Evolutionary conservation across 2,329 filamentous ascomycete species (phyloP), one percentile per base, ranked within the genome.

Genomic region (Phoma sp.): DNA sequence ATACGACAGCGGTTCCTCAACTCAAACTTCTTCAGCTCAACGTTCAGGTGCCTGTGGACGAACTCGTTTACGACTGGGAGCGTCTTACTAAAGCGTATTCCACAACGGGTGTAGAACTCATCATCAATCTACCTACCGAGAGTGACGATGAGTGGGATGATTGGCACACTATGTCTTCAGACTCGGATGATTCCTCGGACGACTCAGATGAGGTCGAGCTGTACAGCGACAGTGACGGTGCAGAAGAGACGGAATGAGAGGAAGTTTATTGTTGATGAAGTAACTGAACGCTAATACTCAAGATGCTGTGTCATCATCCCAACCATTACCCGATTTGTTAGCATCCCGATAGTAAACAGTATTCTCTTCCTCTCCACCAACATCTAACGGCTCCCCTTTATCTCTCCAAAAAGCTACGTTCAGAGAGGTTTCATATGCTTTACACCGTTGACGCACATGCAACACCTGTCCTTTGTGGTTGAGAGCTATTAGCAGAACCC

Each of bases 201-300:
- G 56, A 60, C 3, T 66, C 63, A 3, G 56, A 61, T 38, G 61
- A 64, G 14, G 52, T 61, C 15, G 49, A 61, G 21, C 29, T 64
- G 28, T 64, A 62, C 17, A 54, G 59, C 12, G 33, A 38, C 7
- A 42, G 56, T 23, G 34, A 32, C 15, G 30, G 33, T 23, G 18
- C n/a, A n/a, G 23, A 25, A 25, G 23, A 25, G 23, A 5, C 9
- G 23, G 23, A 25, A 25, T 25, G 23, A 25, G 5, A 25, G 23
- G 9, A 9, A 25, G 23, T 25, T 25, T 11, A 12, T 23, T 23
- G 14, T 4, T 23, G 11, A 21, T 33, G 28, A 21, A 12, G 17
- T 11, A 29, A 7, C 12, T 17, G n/a, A 29, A 18, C 10, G 17
- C n/a, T 18, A 28, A 23, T 0, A 15, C n/a, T 12, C 11, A 25